Evolutionary conservation across 2,329 filamentous ascomycete species (phyloP), one percentile per base, ranked within the genome.

Genomic region (Remersonia thermophila): DNA sequence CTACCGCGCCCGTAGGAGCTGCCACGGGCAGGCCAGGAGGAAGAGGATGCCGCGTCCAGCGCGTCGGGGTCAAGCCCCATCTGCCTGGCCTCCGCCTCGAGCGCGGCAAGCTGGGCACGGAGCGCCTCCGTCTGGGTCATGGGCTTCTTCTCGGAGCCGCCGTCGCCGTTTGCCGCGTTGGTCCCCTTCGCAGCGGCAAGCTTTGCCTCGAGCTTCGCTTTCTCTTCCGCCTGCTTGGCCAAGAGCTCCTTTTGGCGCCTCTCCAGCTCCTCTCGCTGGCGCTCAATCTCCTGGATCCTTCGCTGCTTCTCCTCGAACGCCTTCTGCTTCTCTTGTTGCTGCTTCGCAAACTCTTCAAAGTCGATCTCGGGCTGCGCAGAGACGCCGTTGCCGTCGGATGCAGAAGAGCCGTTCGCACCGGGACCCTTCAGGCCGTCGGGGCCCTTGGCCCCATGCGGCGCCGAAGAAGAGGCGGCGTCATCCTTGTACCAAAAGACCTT

Each of bases 401-500:
- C 28, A 20, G 8, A 37, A 7, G 31, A 18, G 4, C 42, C 46
- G 9, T 37, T 32, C 4, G 30, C 32, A 7, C 42, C 34, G 3
- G 47, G 23, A 2, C 48, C 51, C 20, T 59, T 57, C 27, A 51
- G 49, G 20, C 20, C 20, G 20, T 9, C 20, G 9, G 20, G 5
- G 9, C 5, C 20, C 9, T 23, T 23, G 12, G 29, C 35, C 16
- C 52, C 55, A 31, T 47, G 38, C 2, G 55, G 51, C 10, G 56
- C 41, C 3, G 50, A 51, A 29, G 65, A 60, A 23, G 20, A 23
- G 20, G 20, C 9, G 12, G 59, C 56, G 17, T 69, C 66, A 5
- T 71, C 67, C 47, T 74, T 79, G 51, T 75, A 69, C 83, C 83
- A 89, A 49, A 80, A 86, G 0, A 89, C 79, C 49, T 85, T 87